Evolutionary conservation across 1,284 basidiomycete genomes (phyloP), one percentile per base, ranked within the genome.

Genomic region (Rhodotorula sp.): DNA sequence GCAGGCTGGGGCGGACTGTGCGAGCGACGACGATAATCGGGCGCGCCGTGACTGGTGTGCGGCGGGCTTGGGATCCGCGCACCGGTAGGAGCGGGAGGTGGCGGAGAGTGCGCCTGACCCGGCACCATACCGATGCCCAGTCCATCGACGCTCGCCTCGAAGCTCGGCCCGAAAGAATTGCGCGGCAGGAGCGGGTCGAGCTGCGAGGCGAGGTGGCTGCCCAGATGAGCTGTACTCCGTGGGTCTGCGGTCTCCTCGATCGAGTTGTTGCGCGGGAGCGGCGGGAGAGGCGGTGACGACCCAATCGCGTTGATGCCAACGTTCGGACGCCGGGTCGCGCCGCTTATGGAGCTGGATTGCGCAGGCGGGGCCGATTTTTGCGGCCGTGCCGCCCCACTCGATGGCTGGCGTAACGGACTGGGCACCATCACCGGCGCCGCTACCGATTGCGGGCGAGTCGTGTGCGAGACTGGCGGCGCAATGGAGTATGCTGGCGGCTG

Each of bases 101-200:
- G 13, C n/a, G 57, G 14, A 1, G 60, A 25, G 19, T 7, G 14
- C 27, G 27, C 13, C 5, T 4, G n/a, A 4, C 8, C 34, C 2
- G 19, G 58, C 49, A 58, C 56, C 41, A 65, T 49, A 4, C 64
- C 64, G 44, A 70, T 70, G 41, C 61, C 64, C 45, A 67, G 65
- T 9, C 61, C 71, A 21, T 65, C 52, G 42, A 60, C 21, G 27
- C 42, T 53, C 14, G 27, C 7, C 34, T 34, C 61, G 25, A 52
- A 64, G 7, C 34, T 49, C 16, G 66, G 66, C 3, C 56, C 54
- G 41, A 56, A 57, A 45, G 55, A 62, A 46, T 67, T 42, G 10
- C 21, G 34, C 58, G 65, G 50, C 14, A 63, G 53, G 48, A 60
- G 21, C 13, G 55, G 55, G 55, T 50, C 16, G 34, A 46, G 8